These are phyloP conservation scores for Cercophora samala DNA, from an alignment of 495 filamentous ascomycete genomes.

Conservation along the genomic window DNA sequence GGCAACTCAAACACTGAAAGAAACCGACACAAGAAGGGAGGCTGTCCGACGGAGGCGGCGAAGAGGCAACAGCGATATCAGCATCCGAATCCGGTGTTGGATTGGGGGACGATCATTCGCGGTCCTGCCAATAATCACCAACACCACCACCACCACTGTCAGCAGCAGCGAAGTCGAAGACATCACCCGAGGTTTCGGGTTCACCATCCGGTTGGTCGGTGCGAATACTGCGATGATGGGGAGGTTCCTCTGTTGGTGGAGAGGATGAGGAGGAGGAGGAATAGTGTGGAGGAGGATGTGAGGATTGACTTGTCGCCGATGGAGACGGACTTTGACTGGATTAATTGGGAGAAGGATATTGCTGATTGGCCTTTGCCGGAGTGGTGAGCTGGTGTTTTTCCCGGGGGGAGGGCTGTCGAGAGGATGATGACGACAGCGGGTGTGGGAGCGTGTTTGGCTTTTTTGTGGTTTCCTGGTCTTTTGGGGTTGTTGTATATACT, in stretches of 20 bases:
- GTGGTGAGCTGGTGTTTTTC: not conserved
- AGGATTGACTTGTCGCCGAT: constrained; percentile 6
- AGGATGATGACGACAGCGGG: no score
- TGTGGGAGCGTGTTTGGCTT: not conserved
- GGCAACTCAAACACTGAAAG: no score
- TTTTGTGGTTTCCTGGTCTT: no score
- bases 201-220: not conserved
- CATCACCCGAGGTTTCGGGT: not conserved
- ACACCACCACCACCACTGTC: no score
- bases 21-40: not conserved
- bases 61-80: not conserved
- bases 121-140: not conserved
- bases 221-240: not conserved
- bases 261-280: no score
- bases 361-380: constrained; percentile 15
- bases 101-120: constrained; percentile 10
- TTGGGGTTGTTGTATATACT: no score
- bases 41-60: no score
- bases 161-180: no score
- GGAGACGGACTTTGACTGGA: constrained; percentile 16
- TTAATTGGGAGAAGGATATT: constrained; percentile 11
- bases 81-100: constrained; percentile 8
- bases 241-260: not conserved
- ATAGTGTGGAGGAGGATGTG: not conserved
- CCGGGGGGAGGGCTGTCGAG: no score